Percentiles rank a stretch among this genome's conserved stretches.
These are phyloP conservation scores for Karstenula rhodostoma DNA, from an alignment of 2,329 filamentous ascomycete genomes.

Conservation along the genomic window DNA sequence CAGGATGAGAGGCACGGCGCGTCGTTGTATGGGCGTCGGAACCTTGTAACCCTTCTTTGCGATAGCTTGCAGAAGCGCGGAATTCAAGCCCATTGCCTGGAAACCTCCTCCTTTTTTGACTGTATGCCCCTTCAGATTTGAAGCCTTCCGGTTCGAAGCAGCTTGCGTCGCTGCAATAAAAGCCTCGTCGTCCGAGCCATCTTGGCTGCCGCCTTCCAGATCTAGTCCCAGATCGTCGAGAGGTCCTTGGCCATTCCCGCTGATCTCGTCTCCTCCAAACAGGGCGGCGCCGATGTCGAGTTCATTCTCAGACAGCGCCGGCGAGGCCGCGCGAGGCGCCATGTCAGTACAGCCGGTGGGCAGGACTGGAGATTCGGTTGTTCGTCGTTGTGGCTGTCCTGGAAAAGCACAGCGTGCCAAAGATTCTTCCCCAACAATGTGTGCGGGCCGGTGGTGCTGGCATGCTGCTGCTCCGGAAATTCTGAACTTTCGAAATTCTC, in stretches of 20 bases:
- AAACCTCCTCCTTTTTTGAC: slow-evolving; percentile 97
- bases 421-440: not conserved
- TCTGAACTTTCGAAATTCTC: slow-evolving; percentile 27
- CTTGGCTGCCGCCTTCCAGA: slow-evolving; percentile 60
- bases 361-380: slow-evolving; percentile 2
- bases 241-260: slow-evolving; percentile 51
- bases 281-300: slow-evolving; percentile 86
- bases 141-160: slow-evolving; percentile 84
- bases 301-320: slow-evolving; percentile 85
- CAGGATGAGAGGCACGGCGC: slow-evolving; percentile 90
- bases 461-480: slow-evolving; percentile 2
- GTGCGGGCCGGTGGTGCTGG: not conserved
- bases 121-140: slow-evolving; percentile 82
- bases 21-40: slow-evolving; percentile 96
- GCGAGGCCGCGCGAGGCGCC: slow-evolving; percentile 78
- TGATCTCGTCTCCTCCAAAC: slow-evolving; percentile 67
- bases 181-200: slow-evolving; percentile 73
- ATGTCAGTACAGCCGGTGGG: slow-evolving; percentile 56
- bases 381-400: slow-evolving; percentile 12
- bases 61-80: slow-evolving; percentile 87
- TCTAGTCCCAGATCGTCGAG: slow-evolving; percentile 48
- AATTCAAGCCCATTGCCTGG: slow-evolving; percentile 90
- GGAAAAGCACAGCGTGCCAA: slow-evolving; percentile 21
- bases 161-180: slow-evolving; percentile 91
- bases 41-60: slow-evolving; percentile 93